phyloP scores from a whole-genome alignment of 495 filamentous ascomycete species.

The Penicillium coprophilum region DNA sequence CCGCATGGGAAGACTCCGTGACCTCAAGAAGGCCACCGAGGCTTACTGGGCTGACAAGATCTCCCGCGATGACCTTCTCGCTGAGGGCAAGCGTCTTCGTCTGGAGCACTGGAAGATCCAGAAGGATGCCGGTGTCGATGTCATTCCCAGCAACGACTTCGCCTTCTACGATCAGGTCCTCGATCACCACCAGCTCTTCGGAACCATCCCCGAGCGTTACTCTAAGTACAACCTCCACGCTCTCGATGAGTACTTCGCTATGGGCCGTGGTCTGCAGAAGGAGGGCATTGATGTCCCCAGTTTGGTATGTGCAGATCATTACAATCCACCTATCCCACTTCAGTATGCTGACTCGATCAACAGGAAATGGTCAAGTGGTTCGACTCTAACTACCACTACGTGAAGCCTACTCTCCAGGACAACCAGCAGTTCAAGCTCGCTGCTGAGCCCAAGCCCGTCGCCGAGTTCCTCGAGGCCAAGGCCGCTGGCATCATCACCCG shows the following conservation, averaged over 20 bases:
- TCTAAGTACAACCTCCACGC: slow-evolving; percentile 77
- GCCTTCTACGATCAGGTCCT: slow-evolving; percentile 98
- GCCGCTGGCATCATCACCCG: slow-evolving; percentile 89
- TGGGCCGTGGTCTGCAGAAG: slow-evolving; percentile 98
- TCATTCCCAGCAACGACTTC: slow-evolving; percentile 99
- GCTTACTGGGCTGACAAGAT: slow-evolving; percentile 95
- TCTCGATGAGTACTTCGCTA: slow-evolving; percentile 97
- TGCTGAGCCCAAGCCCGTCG: slow-evolving; percentile 85
- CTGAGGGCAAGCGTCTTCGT: slow-evolving; percentile 94
- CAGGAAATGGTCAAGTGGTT: slow-evolving; percentile 99
- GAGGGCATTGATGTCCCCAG: slow-evolving; percentile 80
- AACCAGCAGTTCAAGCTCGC: slow-evolving; percentile 91
- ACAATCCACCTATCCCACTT: not conserved
- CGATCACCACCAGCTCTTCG: slow-evolving; percentile 98
- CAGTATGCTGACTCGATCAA: slow-evolving; percentile 13
- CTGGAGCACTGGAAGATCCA: slow-evolving; percentile 98
- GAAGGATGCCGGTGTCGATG: slow-evolving; percentile 93
- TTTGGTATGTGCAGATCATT: slow-evolving; percentile 50
- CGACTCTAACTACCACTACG: slow-evolving; percentile 99
- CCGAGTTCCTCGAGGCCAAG: slow-evolving; percentile 95
- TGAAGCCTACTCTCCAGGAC: slow-evolving; percentile 96
- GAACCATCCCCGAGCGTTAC: slow-evolving; percentile 88
- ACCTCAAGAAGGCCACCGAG: slow-evolving; percentile 99
- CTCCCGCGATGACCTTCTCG: slow-evolving; percentile 79
- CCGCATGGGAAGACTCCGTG: slow-evolving; percentile 96